Base-by-base conservation (phyloP, 192 early-diverging fungal species). In the Mortierella claussenii region DNA sequence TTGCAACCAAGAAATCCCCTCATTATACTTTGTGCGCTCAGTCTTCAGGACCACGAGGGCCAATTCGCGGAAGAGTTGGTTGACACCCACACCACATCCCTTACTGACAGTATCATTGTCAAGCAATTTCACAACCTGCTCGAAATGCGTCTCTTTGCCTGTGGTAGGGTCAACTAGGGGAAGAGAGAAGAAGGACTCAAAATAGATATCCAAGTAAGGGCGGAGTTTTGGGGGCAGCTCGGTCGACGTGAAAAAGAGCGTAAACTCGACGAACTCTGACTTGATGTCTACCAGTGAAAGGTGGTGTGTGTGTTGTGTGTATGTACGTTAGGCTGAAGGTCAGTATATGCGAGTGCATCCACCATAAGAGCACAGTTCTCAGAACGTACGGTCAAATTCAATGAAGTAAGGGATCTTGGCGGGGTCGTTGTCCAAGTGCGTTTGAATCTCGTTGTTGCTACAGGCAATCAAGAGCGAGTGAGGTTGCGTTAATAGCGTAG, bases 61-160 rank as follows among this genome's bases (percentile, higher is more conserved):
- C 37, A 76, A 40, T 37, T 76, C 58, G 44, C 65, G 63, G 67
- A 86, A 87, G 17, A 74, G 69, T 40, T 47, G 23, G 20, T 53
- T 52, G 32, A 74, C 68, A 33, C 87, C 87, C 1, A 83, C 48
- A 6, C 61, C 59, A 26, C 79, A 79, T 36, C 60, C 58, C 50
- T 81, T 83, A n/a, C 78, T 69, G 15, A 89, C 57, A 4, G 86
- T 89, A 24, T 89, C 87, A 55, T 83, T 74, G 40, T 82, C 80
- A 32, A 89, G 49, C n/a, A 69, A 74, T 33, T 81, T 83, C 10
- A 87, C 80, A 10, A 89, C 83, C 18, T 79, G 70, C 65, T 89
- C 87, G 50, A 83, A 87, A 11, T 68, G 24, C 5, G 80, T 64
- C 32, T 73, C 52, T 10, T 60, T 60, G 4, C 69, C 78, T 2